Evolutionary conservation across 306 rosid species (phyloP), one percentile per base, ranked within the genome.

Genomic region (Citrullus mucosospermus): DNA sequence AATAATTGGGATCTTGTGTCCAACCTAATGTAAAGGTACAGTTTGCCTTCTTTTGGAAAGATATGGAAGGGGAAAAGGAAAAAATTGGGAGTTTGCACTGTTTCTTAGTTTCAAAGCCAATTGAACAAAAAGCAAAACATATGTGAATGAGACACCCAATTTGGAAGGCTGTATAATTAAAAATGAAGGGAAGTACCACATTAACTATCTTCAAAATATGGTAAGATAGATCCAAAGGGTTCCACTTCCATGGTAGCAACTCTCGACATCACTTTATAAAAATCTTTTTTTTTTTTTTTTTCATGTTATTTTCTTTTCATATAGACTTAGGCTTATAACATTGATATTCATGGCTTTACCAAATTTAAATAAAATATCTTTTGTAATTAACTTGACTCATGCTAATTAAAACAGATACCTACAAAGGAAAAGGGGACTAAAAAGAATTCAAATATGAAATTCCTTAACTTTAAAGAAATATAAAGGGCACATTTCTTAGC

Each of bases 61-160:
- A 43, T 44, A 18, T 17, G 55, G 67, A 60, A 16, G 4, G 20
- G 25, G 36, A 4, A 10, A 10, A 9, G 30, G 6, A 38, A 8
- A 30, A 16, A 25, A 28, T 39, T 69, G 13, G 51, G n/a, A 44
- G 16, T 1, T 30, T 4, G 68, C 4, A 62, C 76, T 71, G 5
- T 71, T n/a, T 15, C 77, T 71, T 71, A 43, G 58, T 48, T 71
- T 71, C 13, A 7, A 71, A 71, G 77, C 8, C 77, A 71, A 71
- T 66, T 36, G 72, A 66, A 15, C 28, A 14, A 34, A 22, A 44
- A 6, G 13, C 30, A 59, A 30, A 51, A 51, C 6, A n/a, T 30
- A 32, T 32, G 66, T 22, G 77, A 71, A 22, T 12, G 56, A 44
- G 76, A 48, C 76, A 10, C 58, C 20, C 25, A 66, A 66, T 66